Evolutionary conservation across 2,329 filamentous ascomycete genomes (phyloP).

Genomic region (Escovopsis sp.): DNA sequence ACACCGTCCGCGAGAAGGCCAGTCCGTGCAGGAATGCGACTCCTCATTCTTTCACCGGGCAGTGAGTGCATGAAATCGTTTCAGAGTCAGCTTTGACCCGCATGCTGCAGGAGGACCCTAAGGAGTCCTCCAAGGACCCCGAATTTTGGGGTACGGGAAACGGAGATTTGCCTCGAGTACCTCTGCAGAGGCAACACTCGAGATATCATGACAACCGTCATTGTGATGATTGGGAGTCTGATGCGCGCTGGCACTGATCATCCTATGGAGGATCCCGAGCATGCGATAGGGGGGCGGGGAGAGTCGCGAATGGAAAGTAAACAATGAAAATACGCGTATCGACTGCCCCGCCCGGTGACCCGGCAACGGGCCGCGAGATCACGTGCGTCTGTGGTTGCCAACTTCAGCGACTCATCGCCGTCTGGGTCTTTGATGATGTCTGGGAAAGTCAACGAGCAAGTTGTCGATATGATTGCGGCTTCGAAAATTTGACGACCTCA

Average conservation of each 20-base stretch:
- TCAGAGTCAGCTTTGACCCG: constrained; percentile 11
- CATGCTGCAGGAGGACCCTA: not conserved
- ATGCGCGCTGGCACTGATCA: no score
- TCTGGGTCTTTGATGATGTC: no score
- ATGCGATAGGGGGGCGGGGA: no score
- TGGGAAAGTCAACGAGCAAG: no score
- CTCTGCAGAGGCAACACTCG: no score
- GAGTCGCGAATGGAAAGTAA: constrained; percentile 8
- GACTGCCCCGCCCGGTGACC: constrained; percentile 6
- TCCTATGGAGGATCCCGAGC: no score
- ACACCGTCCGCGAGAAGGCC: not conserved
- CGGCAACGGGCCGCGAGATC: constrained; percentile 6
- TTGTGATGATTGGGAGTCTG: no score
- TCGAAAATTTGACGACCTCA: no score
- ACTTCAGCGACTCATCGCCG: not conserved
- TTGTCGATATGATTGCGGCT: no score
- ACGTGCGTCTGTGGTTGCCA: constrained; percentile 4
- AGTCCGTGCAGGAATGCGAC: constrained; percentile 2
- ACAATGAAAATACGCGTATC: constrained; percentile 9
- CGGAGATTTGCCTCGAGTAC: no score
- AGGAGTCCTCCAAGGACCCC: not conserved
- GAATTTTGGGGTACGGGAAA: no score
- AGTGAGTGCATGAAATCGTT: constrained; percentile 14
- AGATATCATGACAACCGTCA: no score
- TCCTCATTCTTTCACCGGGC: constrained; percentile 12